A percentile compares a stretch with the other conserved stretches of the same genome.
Evolutionary conservation across 2,329 filamentous ascomycete species (phyloP).

Genomic region (Pestalotiopsis sp.): DNA sequence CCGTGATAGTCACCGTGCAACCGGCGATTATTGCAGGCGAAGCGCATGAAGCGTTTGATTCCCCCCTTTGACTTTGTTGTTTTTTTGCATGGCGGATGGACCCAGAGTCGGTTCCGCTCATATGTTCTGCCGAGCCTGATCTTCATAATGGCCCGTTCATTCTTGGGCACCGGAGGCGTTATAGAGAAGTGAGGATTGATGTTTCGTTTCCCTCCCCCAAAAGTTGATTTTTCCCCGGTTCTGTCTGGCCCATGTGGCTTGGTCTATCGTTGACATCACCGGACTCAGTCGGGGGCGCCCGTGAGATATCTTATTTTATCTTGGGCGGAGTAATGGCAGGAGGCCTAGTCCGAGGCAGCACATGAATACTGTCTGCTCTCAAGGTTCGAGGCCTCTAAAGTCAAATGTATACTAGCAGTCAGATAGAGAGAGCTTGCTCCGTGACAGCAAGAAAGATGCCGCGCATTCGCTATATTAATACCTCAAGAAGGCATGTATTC

Average conservation of each 20-base stretch:
- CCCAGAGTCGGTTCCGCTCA: neutral
- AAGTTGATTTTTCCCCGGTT: neutral
- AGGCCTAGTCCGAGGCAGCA: neutral
- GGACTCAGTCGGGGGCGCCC: neutral
- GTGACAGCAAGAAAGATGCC: slow-evolving; percentile 2
- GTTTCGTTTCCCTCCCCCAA: slow-evolving; percentile 7
- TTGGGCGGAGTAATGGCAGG: neutral
- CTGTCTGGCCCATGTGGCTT: neutral
- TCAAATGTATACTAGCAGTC: slow-evolving; percentile 6
- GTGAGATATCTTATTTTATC: neutral
- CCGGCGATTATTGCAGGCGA: neutral
- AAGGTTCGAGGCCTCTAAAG: neutral
- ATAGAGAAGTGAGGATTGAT: neutral
- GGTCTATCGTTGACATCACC: slow-evolving; percentile 11
- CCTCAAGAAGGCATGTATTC: neutral
- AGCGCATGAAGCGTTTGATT: neutral
- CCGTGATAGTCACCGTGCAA: neutral
- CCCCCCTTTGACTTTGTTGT: neutral
- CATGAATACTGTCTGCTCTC: neutral
- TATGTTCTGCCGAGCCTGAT: slow-evolving; percentile 4
- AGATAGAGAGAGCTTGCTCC: slow-evolving; percentile 3
- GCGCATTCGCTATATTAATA: slow-evolving; percentile 11
- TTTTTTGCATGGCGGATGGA: neutral
- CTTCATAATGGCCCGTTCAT: neutral
- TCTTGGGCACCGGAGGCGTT: slow-evolving; percentile 7